These are phyloP conservation scores for Hapsidospora chrysogenum DNA, from an alignment of 495 filamentous ascomycete species.

Conservation along the genomic window DNA sequence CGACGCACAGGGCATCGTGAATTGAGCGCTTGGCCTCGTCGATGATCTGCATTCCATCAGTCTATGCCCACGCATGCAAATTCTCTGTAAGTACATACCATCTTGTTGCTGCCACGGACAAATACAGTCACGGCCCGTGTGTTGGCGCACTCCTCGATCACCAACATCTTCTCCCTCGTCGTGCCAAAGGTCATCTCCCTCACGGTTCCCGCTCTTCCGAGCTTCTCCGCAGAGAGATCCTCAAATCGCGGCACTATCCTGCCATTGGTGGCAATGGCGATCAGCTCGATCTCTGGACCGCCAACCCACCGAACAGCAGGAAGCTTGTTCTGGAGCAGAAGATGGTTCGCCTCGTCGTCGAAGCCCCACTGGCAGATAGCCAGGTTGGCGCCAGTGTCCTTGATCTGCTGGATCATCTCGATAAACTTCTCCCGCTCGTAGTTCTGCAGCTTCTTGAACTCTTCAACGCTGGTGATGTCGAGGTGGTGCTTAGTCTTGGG, in stretches of 20 bases:
- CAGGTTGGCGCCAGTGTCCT: constrained; percentile 91
- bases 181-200: constrained; percentile 94
- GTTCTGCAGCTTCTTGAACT: constrained; percentile 89
- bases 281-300: constrained; percentile 94
- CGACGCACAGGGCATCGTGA: constrained; percentile 94
- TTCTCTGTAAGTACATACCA: constrained; percentile 52
- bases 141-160: constrained; percentile 98
- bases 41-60: no score
- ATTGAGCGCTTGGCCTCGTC: constrained; percentile 96
- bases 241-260: constrained; percentile 96
- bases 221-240: constrained; percentile 76
- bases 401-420: constrained; percentile 98
- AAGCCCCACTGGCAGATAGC: constrained; percentile 99
- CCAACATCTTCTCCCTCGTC: constrained; percentile 96
- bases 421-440: constrained; percentile 93
- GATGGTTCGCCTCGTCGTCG: constrained; percentile 96
- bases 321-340: constrained; percentile 87
- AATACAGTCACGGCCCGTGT: constrained; percentile 92
- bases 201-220: constrained; percentile 79
- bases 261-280: constrained; percentile 96
- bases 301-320: constrained; percentile 97
- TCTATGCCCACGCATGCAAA: not conserved
- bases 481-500: constrained; percentile 99
- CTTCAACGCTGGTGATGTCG: constrained; percentile 91
- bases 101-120: constrained; percentile 96